These are phyloP conservation scores for Talaromyces sp. DNA, from an alignment of 2,329 filamentous ascomycete species.

Conservation along the genomic window DNA sequence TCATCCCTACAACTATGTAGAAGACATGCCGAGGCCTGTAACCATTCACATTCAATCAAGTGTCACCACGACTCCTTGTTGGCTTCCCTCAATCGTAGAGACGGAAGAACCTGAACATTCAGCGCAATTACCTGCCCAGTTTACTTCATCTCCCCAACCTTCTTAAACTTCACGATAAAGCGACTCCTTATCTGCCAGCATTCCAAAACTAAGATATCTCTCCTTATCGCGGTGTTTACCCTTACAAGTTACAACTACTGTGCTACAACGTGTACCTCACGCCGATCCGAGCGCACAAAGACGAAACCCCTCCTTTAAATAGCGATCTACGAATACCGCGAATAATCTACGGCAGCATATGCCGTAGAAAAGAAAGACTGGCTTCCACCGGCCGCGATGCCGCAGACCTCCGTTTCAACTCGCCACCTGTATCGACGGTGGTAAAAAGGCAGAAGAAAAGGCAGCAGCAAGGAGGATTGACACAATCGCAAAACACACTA, in stretches of 20 bases:
- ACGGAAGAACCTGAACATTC: neutral
- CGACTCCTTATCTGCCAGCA: conserved; percentile 4
- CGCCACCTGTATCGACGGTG: conserved; percentile 28
- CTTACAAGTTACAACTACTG: neutral
- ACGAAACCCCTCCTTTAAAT: neutral
- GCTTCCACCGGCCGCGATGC: conserved; percentile 42
- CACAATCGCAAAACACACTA: neutral
- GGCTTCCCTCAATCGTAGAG: neutral
- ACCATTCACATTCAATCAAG: neutral
- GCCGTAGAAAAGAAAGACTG: conserved; percentile 37
- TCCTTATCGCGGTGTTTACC: conserved; percentile 2
- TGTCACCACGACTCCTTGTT: neutral
- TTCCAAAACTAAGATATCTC: neutral
- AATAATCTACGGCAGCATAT: conserved; percentile 29
- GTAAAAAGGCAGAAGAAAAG: neutral
- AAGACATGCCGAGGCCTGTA: conserved; percentile 7
- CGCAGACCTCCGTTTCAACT: conserved; percentile 34
- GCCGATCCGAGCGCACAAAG: neutral
- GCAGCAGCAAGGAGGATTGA: neutral
- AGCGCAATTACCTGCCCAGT: neutral
- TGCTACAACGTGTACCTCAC: neutral
- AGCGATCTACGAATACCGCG: neutral
- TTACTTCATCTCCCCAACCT: no score
- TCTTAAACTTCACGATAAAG: neutral
- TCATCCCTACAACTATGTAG: neutral